Conservation (phyloP, 768 basidiomycete genomes). For the Leccinum fibrillosum region DNA sequence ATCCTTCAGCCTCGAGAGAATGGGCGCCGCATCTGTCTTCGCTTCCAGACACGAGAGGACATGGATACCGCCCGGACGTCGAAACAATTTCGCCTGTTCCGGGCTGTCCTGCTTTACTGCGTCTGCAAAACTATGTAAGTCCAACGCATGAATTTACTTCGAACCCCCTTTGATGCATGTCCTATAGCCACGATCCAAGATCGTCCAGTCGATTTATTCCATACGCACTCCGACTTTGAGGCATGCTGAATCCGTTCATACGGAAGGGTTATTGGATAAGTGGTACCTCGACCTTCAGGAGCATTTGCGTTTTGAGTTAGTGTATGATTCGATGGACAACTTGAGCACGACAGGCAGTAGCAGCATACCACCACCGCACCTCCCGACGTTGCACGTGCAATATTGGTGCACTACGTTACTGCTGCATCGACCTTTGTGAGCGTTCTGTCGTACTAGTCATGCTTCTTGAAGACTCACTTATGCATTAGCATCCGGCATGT, state of each 20-base stretch:
- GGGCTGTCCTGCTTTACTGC: constrained; percentile 77
- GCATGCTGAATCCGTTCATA: constrained; percentile 50
- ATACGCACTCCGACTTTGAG: constrained; percentile 54
- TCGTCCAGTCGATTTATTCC: constrained; percentile 71
- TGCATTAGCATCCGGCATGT: constrained; percentile 26
- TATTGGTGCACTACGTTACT: constrained; percentile 80
- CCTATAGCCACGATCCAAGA: constrained; percentile 67
- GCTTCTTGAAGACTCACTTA: constrained; percentile 4
- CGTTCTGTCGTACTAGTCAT: constrained; percentile 7
- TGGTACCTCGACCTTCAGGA: constrained; percentile 73
- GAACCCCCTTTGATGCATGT: constrained; percentile 5
- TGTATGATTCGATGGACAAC: constrained; percentile 35
- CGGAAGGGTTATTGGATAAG: constrained; percentile 67
- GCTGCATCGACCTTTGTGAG: constrained; percentile 78
- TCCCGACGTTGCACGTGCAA: constrained; percentile 78
- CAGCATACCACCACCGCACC: constrained; percentile 54
- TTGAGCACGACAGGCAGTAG: constrained; percentile 18
- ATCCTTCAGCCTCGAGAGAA: constrained; percentile 46
- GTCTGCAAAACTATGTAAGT: constrained; percentile 64
- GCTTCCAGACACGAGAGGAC: constrained; percentile 31
- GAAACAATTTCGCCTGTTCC: constrained; percentile 33
- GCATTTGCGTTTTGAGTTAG: constrained; percentile 62
- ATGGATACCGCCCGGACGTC: constrained; percentile 22
- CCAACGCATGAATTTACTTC: not conserved
- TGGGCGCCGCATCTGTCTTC: constrained; percentile 43